Evolutionary conservation across 2,329 filamentous ascomycete genomes (phyloP).

Genomic region (Metarhizium rileyi): DNA sequence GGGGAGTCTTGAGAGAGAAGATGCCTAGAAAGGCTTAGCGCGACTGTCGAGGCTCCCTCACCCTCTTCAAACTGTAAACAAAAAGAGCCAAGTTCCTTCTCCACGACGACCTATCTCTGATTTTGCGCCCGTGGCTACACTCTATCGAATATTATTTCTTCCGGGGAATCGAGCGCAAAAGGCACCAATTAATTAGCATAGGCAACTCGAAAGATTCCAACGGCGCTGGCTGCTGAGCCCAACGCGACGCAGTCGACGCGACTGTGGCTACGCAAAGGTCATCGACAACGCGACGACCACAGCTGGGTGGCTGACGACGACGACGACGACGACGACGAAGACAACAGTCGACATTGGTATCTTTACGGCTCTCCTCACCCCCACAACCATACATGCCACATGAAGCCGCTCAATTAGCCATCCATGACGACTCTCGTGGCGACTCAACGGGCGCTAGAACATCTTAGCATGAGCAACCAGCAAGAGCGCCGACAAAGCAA

Average conservation of each 20-base stretch:
- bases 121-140: constrained; percentile 1
- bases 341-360: neutral
- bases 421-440: constrained; percentile 64
- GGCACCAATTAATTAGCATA: constrained; percentile 1
- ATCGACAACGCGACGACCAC: constrained; percentile 5
- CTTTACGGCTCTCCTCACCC: neutral
- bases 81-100: constrained; percentile 8
- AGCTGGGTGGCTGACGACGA: constrained; percentile 9
- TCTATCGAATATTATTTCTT: neutral
- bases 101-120: constrained; percentile 7
- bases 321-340: neutral
- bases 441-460: constrained; percentile 54
- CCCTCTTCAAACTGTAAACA: constrained; percentile 11
- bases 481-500: constrained; percentile 53
- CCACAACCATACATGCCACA: neutral
- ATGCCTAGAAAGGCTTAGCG: constrained; percentile 9
- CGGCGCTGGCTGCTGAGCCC: constrained; percentile 5
- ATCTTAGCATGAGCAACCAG: constrained; percentile 60
- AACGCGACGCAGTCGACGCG: constrained; percentile 9
- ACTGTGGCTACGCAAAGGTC: neutral
- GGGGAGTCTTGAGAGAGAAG: neutral
- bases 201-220: neutral
- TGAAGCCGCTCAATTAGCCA: constrained; percentile 27
- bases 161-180: neutral
- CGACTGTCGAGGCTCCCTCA: neutral